Conservation (phyloP, 2,329 filamentous ascomycete species). For the Fusarium secorum region DNA sequence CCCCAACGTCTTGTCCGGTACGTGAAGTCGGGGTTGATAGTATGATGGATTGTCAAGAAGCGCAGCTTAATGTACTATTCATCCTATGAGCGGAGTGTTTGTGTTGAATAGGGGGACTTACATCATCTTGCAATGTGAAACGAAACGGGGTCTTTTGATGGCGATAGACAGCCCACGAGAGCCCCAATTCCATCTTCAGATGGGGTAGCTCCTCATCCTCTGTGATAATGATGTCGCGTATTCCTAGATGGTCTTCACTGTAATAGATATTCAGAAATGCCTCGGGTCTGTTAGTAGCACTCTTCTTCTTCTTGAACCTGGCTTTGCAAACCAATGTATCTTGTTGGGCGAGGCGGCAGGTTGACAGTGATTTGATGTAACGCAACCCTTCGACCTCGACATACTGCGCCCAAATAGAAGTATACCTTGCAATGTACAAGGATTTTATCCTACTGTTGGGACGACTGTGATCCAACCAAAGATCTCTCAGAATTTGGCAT, state of each 20-base stretch:
- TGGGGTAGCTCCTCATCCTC: background rate
- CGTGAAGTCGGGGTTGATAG: background rate
- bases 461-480: background rate
- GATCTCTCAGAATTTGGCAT: background rate
- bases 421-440: too few relatives aligned
- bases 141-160: background rate
- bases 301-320: rapidly evolving
- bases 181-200: background rate
- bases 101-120: background rate
- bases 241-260: background rate
- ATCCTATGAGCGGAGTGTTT: background rate
- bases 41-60: background rate
- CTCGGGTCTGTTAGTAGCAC: rapidly evolving
- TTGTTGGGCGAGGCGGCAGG: background rate
- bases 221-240: background rate
- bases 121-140: background rate
- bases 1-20: background rate
- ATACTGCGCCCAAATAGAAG: background rate
- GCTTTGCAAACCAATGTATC: background rate
- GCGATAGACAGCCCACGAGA: background rate
- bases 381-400: background rate
- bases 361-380: background rate
- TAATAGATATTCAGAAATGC: background rate
- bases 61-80: background rate
- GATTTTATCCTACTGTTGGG: rapidly evolving